Evolutionary conservation across 441 rosid genomes (phyloP), one percentile per base, ranked within the genome.

Genomic region (Eutrema salsugineum): DNA sequence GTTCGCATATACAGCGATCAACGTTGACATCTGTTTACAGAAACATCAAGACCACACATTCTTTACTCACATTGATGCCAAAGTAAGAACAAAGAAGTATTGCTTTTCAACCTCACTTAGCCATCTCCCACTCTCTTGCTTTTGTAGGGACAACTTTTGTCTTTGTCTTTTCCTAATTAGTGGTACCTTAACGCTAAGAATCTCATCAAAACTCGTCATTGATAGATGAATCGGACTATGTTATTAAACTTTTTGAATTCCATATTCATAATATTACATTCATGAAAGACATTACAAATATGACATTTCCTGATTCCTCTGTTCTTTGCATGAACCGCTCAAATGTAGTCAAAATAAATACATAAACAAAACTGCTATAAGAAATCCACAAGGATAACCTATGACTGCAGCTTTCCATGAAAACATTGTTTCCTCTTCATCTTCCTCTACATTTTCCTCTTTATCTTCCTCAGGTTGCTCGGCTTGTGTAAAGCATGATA

Each of bases 1-100:
- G 56, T 70, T 78, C 30, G 86, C 85, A 43, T 83, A 85, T 11
- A 83, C 86, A 1, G 85, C 82, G 20, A 85, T 81, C 64, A 85
- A 19, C 4, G 86, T 81, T 17, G 83, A 80, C 73, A 77, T 67
- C 85, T 85, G 78, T 43, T 63, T 60, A 65, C 42, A 42, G 15
- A 33, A 48, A 30, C 28, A 57, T 38, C 63, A 40, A 5, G 48
- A 7, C 7, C 35, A 38, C 15, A 17, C 0, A 20, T 3, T 7
- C 1, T 3, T 17, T 57, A 36, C 42, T 19, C 35, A n/a, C 11
- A 19, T 10, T 5, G 9, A 57, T 57, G 63, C 9, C 10, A 35
- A 57, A 20, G 11, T 9, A 19, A 33, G 10, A 2, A 8, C n/a
- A n/a, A 30, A 49, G 11, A 11, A 11, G 54, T 49, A 6, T 15